A percentile compares a stretch with the other conserved stretches of the same genome.
phyloP scores from a whole-genome alignment of 2,329 filamentous ascomycete species.

The Sporothrix mexicana region DNA sequence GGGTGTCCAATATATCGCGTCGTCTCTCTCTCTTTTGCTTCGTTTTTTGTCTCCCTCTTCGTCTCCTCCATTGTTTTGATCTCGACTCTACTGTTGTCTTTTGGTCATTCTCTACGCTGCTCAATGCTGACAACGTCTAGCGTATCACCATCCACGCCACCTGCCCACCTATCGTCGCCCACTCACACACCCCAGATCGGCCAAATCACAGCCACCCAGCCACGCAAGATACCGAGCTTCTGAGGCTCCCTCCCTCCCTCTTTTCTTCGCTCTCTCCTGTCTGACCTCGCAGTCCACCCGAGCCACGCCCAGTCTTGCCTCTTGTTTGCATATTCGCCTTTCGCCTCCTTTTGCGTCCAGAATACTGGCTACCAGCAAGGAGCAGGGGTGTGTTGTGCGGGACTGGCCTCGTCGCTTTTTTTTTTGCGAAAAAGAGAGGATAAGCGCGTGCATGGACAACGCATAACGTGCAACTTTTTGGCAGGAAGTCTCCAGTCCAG shows the following conservation, averaged over 20 bases:
- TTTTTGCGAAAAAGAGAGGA: neutral
- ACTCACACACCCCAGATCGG: conserved; percentile 8
- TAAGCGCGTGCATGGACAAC: conserved; percentile 16
- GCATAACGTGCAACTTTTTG: neutral
- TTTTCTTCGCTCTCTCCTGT: neutral
- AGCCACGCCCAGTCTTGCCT: no score
- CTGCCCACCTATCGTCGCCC: neutral
- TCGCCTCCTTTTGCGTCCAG: conserved; percentile 3
- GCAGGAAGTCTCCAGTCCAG: conserved; percentile 1
- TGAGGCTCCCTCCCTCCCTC: neutral
- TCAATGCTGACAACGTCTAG: conserved; percentile 10
- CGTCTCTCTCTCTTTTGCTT: conserved; percentile 3
- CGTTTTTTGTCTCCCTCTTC: neutral
- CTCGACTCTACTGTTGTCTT: neutral
- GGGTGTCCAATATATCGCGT: conserved; percentile 5
- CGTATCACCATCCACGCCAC: conserved; percentile 6
- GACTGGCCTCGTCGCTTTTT: neutral
- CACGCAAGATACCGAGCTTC: conserved; percentile 28
- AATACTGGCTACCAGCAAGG: neutral
- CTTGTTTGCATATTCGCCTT: neutral
- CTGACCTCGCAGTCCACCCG: neutral
- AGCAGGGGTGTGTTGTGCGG: conserved; percentile 2
- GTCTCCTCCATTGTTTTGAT: neutral
- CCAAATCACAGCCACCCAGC: conserved; percentile 31
- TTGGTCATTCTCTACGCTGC: neutral